A percentile compares a stretch with the other conserved stretches of the same genome.
phyloP scores from a whole-genome alignment of 176 grass and related monocot species.

The Carex kokanica region DNA sequence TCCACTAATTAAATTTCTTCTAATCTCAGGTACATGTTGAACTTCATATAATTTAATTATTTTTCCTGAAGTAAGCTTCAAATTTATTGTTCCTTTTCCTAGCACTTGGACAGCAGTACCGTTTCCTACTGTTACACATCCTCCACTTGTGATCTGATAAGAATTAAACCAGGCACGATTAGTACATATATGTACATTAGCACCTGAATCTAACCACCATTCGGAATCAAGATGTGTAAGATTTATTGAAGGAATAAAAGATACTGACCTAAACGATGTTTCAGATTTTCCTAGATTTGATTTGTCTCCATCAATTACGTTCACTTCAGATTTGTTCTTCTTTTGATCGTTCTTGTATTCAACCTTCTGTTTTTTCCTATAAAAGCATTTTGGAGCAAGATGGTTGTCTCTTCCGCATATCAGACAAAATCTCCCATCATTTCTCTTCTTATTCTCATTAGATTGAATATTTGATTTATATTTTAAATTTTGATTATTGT shows the following conservation, averaged over 20 bases:
- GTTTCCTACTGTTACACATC: no score
- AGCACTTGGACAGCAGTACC: not conserved
- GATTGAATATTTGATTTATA: not conserved
- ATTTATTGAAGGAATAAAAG: not conserved
- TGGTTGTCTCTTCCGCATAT: not conserved
- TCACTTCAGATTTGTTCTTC: not conserved
- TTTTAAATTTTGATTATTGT: no score
- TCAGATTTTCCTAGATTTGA: not conserved
- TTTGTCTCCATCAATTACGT: not conserved
- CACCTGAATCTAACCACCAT: conserved; percentile 16
- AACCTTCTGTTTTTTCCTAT: not conserved
- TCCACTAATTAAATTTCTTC: conserved; percentile 16
- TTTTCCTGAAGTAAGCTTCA: conserved; percentile 18
- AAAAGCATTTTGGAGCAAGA: not conserved
- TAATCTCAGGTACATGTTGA: no score
- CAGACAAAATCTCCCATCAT: not conserved
- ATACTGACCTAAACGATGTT: not conserved
- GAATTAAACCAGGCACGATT: no score
- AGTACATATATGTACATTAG: no score
- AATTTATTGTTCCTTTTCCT: not conserved
- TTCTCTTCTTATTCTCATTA: conserved; percentile 7
- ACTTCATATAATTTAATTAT: not conserved
- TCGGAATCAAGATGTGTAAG: not conserved
- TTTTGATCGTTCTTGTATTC: not conserved
- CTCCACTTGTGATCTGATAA: no score